Conservation (phyloP, 2,329 filamentous ascomycete genomes). For the Verticillium dahliae region DNA sequence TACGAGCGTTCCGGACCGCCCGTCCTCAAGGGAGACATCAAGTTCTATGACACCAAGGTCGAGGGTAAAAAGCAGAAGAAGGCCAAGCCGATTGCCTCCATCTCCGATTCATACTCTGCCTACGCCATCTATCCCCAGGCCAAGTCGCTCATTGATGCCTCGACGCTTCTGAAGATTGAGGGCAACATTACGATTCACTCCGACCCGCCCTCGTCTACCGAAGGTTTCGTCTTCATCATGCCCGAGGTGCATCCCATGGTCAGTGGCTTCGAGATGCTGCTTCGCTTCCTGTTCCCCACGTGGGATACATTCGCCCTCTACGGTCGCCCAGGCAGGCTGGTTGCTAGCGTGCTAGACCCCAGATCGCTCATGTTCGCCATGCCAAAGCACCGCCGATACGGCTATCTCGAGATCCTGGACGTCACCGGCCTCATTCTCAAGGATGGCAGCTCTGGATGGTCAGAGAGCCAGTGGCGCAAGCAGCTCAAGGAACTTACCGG, state of each 20-base stretch:
- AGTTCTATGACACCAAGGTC: constrained; percentile 80
- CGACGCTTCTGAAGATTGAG: constrained; percentile 89
- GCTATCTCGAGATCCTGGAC: constrained; percentile 85
- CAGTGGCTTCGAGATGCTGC: constrained; percentile 89
- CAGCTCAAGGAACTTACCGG: constrained; percentile 84
- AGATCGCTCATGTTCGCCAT: constrained; percentile 97
- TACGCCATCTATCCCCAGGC: constrained; percentile 96
- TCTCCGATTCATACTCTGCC: constrained; percentile 83
- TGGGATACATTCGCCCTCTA: constrained; percentile 92
- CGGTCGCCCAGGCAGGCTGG: constrained; percentile 76
- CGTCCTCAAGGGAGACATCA: constrained; percentile 78
- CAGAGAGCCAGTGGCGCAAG: constrained; percentile 82
- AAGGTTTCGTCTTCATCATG: constrained; percentile 98
- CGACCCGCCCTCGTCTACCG: constrained; percentile 66
- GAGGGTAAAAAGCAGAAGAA: constrained; percentile 86
- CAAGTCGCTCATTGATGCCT: constrained; percentile 88
- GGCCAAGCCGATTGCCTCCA: constrained; percentile 79
- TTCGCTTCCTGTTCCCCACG: constrained; percentile 86
- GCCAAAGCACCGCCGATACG: constrained; percentile 80
- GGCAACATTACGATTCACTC: constrained; percentile 84
- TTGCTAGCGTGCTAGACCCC: constrained; percentile 80
- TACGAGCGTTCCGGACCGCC: constrained; percentile 69
- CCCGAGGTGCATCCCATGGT: constrained; percentile 90
- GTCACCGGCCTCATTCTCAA: constrained; percentile 74
- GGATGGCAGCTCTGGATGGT: constrained; percentile 70